phyloP scores from a whole-genome alignment of 2,329 filamentous ascomycete genomes.

The Seiridium cupressi region DNA sequence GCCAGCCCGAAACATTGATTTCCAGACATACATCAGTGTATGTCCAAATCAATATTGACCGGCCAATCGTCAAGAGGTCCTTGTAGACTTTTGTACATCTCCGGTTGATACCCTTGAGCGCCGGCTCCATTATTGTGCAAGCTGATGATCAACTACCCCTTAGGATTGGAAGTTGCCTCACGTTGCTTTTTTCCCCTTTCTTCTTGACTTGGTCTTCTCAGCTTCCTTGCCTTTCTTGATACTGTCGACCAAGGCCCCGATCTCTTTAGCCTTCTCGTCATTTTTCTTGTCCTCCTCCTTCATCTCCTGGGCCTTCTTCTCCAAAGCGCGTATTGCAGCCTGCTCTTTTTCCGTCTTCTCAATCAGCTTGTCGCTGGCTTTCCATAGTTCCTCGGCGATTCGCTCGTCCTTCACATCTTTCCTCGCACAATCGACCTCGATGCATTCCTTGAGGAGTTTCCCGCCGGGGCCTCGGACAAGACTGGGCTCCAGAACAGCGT shows the following conservation, averaged over 20 bases:
- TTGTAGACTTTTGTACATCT: no score
- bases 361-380: conserved; percentile 81
- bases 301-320: conserved; percentile 38
- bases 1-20: no score
- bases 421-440: conserved; percentile 68
- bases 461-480: conserved; percentile 66
- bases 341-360: conserved; percentile 78
- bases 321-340: conserved; percentile 44
- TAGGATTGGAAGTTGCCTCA: conserved; percentile 7
- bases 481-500: conserved; percentile 78
- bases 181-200: conserved; percentile 27
- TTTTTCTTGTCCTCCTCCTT: conserved; percentile 26
- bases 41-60: no score
- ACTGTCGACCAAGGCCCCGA: conserved; percentile 23
- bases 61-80: no score
- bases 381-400: conserved; percentile 83
- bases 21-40: no score
- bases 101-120: no score
- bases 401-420: conserved; percentile 76
- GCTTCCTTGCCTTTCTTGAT: conserved; percentile 32
- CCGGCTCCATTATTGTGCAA: no score
- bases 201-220: conserved; percentile 28
- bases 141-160: no score
- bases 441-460: conserved; percentile 84
- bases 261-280: conserved; percentile 25